Evolutionary conservation across 495 filamentous ascomycete genomes (phyloP).

Genomic region (Hypoxylon fragiforme): DNA sequence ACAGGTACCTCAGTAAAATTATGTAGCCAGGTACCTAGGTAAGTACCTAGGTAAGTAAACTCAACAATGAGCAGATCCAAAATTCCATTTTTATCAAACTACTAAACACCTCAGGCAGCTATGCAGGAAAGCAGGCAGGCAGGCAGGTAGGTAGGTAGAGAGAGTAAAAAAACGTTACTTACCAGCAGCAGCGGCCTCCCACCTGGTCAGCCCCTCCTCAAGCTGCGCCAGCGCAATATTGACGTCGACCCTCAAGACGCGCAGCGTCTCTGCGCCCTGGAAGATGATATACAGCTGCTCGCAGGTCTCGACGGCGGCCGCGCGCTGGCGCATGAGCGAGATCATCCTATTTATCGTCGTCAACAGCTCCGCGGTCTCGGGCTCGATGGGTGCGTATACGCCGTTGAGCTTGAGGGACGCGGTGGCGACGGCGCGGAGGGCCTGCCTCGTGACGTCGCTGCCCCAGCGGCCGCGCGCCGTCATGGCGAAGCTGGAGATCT

Average conservation of each 20-base stretch:
- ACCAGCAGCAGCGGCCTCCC: not conserved
- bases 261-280: conserved; percentile 3
- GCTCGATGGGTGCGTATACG: conserved; percentile 10
- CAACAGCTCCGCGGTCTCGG: conserved; percentile 5
- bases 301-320: not conserved
- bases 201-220: not conserved
- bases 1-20: too few relatives aligned
- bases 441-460: conserved; percentile 9
- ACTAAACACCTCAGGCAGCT: too few relatives aligned
- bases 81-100: too few relatives aligned
- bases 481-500: conserved; percentile 3
- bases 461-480: conserved; percentile 13
- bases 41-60: too few relatives aligned
- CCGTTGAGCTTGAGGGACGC: conserved; percentile 12
- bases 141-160: too few relatives aligned
- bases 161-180: too few relatives aligned
- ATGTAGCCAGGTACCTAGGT: too few relatives aligned
- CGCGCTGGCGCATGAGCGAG: not conserved
- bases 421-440: conserved; percentile 1
- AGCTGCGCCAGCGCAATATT: not conserved
- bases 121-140: too few relatives aligned
- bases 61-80: too few relatives aligned
- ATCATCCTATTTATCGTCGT: conserved; percentile 22
- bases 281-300: conserved; percentile 15
- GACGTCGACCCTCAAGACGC: not conserved